Conservation (phyloP, 805 yeast species). For the Lipomyces chichibuensis region DNA sequence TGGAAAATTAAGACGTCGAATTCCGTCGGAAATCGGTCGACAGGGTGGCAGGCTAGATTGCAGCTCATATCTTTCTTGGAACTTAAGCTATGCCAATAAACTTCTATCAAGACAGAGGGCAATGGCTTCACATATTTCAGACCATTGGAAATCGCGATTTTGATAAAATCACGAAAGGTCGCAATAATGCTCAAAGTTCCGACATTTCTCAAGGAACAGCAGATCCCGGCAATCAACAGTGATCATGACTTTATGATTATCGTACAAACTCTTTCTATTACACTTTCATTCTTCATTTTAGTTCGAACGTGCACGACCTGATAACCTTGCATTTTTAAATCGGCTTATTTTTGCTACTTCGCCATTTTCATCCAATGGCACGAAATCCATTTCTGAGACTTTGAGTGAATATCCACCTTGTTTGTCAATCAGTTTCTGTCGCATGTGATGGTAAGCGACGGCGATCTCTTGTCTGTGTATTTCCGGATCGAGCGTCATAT, state of each 20-base stretch:
- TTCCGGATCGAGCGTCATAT: conserved; percentile 34
- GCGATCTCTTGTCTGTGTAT: conserved; percentile 37
- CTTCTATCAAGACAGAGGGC: background rate
- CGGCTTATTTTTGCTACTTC: conserved; percentile 60
- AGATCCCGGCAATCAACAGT: background rate
- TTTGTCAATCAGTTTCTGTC: conserved; percentile 41
- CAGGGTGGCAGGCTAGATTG: conserved; percentile 16
- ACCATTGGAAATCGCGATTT: background rate
- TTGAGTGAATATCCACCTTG: conserved; percentile 45
- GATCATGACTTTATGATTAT: background rate
- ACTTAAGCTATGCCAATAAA: conserved; percentile 3
- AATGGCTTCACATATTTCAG: background rate
- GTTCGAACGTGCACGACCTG: background rate
- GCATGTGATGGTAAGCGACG: conserved; percentile 43
- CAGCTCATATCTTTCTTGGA: conserved; percentile 19
- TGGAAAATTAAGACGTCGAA: background rate
- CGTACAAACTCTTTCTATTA: background rate
- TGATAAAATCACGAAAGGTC: background rate
- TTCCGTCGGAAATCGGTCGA: background rate
- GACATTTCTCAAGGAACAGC: background rate
- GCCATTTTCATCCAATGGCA: conserved; percentile 66
- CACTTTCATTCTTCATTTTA: background rate
- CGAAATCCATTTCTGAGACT: conserved; percentile 56
- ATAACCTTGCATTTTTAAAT: conserved; percentile 55
- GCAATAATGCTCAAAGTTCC: background rate